These are phyloP conservation scores for Monilinia fructicola DNA, from an alignment of 2,329 filamentous ascomycete genomes.

Conservation along the genomic window DNA sequence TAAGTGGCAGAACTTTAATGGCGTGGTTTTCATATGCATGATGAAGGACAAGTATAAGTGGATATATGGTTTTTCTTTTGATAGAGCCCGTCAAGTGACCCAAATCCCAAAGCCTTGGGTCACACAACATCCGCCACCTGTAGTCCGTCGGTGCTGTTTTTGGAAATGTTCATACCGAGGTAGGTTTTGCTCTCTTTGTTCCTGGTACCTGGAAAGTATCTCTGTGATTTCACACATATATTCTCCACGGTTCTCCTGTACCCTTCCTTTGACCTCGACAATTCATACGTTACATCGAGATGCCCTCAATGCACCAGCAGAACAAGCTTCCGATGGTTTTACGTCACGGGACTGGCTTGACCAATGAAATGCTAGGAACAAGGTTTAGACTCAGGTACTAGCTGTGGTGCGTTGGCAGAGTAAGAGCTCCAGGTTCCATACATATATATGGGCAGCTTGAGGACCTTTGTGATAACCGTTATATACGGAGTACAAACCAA, in stretches of 20 bases:
- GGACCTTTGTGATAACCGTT: not conserved
- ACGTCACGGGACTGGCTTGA: not conserved
- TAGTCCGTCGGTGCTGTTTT: not conserved
- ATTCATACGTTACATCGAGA: not conserved
- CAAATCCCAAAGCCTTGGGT: slow-evolving; percentile 9
- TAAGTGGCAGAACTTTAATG: slow-evolving; percentile 8
- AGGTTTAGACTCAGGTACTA: not conserved
- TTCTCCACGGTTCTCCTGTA: not conserved
- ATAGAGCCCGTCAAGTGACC: slow-evolving; percentile 7
- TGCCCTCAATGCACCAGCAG: slow-evolving; percentile 3
- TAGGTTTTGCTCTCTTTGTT: slow-evolving; percentile 12
- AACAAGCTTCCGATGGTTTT: not conserved
- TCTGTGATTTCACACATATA: not conserved
- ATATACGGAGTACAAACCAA: slow-evolving; percentile 2
- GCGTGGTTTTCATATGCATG: not conserved
- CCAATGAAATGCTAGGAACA: not conserved
- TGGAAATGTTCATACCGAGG: not conserved
- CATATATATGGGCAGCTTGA: not conserved
- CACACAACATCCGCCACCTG: slow-evolving; percentile 9
- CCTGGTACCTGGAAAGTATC: slow-evolving; percentile 20
- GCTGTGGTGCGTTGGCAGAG: slow-evolving; percentile 9
- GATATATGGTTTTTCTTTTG: not conserved
- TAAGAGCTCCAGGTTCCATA: slow-evolving; percentile 1
- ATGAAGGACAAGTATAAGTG: not conserved
- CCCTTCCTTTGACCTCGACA: not conserved